Conservation (phyloP, 1,284 basidiomycete genomes). For the Apiotrichum montevideense region DNA sequence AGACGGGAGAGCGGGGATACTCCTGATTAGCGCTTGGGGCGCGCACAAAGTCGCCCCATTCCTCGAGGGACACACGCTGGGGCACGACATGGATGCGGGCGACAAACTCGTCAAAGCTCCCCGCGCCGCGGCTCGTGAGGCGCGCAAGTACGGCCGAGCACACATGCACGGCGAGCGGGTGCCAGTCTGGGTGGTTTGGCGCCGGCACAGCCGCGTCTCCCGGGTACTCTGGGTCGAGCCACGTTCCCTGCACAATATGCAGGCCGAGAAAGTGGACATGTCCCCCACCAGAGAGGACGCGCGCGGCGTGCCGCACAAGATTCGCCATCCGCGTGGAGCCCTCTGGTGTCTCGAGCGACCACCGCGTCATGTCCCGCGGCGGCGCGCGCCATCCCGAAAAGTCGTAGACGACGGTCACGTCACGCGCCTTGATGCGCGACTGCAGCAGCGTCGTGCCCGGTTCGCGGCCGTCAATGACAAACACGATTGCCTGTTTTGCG, state of each 20-base stretch:
- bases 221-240: background rate
- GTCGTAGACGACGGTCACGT: background rate
- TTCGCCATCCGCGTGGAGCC: background rate
- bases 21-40: background rate
- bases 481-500: background rate
- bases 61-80: background rate
- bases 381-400: background rate
- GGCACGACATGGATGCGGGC: background rate
- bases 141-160: background rate
- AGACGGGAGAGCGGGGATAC: no score
- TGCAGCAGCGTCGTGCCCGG: background rate
- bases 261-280: background rate
- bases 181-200: constrained; percentile 1
- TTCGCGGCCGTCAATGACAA: constrained; percentile 1
- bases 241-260: background rate
- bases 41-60: constrained; percentile 1
- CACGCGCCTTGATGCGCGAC: background rate
- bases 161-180: constrained; percentile 1
- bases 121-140: background rate
- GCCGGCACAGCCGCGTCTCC: background rate
- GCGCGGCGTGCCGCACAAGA: background rate
- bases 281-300: background rate
- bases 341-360: background rate
- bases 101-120: background rate
- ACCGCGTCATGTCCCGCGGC: background rate